phyloP scores from a whole-genome alignment of 176 grass and related monocot species.

The Oryza punctata region DNA sequence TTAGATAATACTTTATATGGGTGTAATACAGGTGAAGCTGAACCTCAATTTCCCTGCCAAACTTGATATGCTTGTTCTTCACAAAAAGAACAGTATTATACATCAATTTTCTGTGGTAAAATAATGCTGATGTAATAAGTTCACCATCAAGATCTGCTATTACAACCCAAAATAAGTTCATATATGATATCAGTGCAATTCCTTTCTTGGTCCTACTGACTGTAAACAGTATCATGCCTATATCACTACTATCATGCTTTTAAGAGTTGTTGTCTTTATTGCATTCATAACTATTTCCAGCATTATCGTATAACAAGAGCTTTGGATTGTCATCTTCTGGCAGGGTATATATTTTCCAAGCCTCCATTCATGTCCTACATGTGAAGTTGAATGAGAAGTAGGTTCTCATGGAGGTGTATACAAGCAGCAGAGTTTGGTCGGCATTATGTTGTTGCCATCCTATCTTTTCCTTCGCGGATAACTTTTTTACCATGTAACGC shows the following conservation, averaged over 20 bases:
- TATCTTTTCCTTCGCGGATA: constrained; percentile 36
- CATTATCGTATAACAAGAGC: background rate
- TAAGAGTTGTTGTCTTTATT: constrained; percentile 10
- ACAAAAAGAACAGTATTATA: background rate
- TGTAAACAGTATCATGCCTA: background rate
- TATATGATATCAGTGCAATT: background rate
- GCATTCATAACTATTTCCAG: constrained; percentile 10
- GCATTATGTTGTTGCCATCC: background rate
- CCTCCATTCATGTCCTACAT: constrained; percentile 47
- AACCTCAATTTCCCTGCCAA: constrained; percentile 19
- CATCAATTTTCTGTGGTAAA: background rate
- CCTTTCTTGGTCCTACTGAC: background rate
- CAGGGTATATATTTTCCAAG: constrained; percentile 72
- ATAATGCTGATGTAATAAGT: background rate
- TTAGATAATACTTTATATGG: background rate
- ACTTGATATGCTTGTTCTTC: background rate
- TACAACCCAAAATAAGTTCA: background rate
- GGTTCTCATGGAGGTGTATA: constrained; percentile 44
- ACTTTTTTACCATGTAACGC: constrained; percentile 48
- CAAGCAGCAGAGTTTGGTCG: constrained; percentile 31
- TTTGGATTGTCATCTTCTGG: constrained; percentile 21
- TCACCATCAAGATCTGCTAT: background rate
- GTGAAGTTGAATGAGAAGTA: constrained; percentile 34
- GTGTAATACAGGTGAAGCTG: background rate
- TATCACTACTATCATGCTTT: constrained; percentile 15